phyloP scores from a whole-genome alignment of 2,329 filamentous ascomycete genomes.

The Thielaviopsis euricoi region DNA sequence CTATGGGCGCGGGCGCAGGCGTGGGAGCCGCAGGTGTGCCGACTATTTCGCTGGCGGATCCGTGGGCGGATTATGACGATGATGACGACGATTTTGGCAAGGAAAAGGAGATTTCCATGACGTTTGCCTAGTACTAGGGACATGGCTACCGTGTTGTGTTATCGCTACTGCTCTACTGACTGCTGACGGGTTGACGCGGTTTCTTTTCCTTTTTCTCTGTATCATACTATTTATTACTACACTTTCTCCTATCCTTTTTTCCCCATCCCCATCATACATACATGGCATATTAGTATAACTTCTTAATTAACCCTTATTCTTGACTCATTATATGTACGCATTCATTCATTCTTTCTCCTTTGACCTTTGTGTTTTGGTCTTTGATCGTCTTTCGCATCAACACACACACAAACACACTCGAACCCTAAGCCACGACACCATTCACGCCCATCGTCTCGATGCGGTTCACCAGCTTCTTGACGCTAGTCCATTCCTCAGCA shows the following conservation, averaged over 20 bases:
- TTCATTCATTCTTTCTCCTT: background rate
- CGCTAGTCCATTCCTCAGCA: slow-evolving; percentile 79
- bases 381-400: too few species aligned
- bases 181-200: too few species aligned
- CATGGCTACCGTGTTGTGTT: too few species aligned
- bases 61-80: slow-evolving; percentile 55
- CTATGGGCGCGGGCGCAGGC: too few species aligned
- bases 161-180: too few species aligned
- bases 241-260: background rate
- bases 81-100: slow-evolving; percentile 44
- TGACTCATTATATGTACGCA: background rate
- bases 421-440: slow-evolving; percentile 24
- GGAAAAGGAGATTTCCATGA: slow-evolving; percentile 65
- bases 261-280: background rate
- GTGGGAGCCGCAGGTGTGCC: slow-evolving; percentile 30
- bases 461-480: slow-evolving; percentile 75
- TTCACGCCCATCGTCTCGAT: slow-evolving; percentile 47
- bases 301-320: slow-evolving; percentile 6
- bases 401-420: too few species aligned
- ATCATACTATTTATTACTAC: background rate
- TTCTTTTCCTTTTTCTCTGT: background rate
- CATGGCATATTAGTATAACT: background rate
- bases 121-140: slow-evolving; percentile 57
- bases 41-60: slow-evolving; percentile 35
- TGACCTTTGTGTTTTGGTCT: too few species aligned